A percentile compares a stretch with the other conserved stretches of the same genome.
Evolutionary conservation across 2,329 filamentous ascomycete species (phyloP).

Genomic region (Trichoderma brevicompactum): DNA sequence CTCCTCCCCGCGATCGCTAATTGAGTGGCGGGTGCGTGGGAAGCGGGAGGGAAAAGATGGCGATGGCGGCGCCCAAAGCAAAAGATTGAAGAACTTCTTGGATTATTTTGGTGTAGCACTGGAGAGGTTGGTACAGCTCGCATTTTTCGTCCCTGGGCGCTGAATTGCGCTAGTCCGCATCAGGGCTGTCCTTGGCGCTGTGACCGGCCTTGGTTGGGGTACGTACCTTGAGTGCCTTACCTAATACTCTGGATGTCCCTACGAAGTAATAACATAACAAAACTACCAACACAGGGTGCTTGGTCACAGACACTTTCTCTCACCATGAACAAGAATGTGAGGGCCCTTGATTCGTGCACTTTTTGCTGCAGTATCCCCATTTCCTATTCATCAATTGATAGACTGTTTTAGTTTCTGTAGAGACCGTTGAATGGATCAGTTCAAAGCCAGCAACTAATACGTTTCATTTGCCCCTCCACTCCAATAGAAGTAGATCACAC

Average conservation of each 20-base stretch:
- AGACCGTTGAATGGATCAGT: neutral
- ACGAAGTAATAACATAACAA: no score
- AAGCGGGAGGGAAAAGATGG: constrained; percentile 9
- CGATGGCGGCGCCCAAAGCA: constrained; percentile 25
- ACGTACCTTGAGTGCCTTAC: neutral
- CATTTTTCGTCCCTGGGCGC: constrained; percentile 26
- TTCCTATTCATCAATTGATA: neutral
- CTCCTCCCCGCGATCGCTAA: constrained; percentile 27
- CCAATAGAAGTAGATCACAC: neutral
- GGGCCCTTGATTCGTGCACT: neutral
- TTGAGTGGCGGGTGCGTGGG: constrained; percentile 14
- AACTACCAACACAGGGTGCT: no score
- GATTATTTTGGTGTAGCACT: constrained; percentile 29
- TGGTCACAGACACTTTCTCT: no score
- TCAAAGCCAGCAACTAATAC: neutral
- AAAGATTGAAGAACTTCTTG: constrained; percentile 9
- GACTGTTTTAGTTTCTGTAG: neutral
- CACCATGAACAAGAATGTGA: neutral
- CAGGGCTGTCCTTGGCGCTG: neutral
- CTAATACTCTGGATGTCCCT: no score
- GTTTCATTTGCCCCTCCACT: neutral
- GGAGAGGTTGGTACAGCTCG: constrained; percentile 29
- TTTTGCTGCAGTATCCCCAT: neutral
- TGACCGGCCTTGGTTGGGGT: neutral
- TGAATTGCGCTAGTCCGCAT: constrained; percentile 28